Evolutionary conservation across 805 yeast genomes (phyloP).

Genomic region (Dipodascus albidus): DNA sequence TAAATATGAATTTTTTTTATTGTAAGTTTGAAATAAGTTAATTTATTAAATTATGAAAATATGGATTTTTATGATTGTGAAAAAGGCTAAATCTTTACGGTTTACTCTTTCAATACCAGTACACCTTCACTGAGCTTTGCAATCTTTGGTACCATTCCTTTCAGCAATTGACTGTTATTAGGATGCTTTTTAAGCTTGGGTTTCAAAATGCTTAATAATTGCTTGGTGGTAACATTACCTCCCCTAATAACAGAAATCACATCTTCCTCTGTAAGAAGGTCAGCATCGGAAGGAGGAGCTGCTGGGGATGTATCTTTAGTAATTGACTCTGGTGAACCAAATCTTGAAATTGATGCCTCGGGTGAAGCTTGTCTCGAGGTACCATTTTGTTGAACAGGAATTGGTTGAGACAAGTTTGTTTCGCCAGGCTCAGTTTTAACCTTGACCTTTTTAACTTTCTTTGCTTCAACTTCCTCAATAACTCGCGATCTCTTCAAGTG

Average conservation of each 20-base stretch:
- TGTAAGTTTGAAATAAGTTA: background rate
- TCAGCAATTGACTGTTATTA: constrained; percentile 51
- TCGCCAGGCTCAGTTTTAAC: constrained; percentile 4
- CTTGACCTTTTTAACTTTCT: constrained; percentile 23
- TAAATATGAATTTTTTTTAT: no score
- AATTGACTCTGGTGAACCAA: constrained; percentile 5
- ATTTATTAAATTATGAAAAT: background rate
- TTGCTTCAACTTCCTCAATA: constrained; percentile 26
- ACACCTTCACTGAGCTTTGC: constrained; percentile 42
- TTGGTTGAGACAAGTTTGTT: constrained; percentile 5
- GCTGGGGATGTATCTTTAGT: constrained; percentile 19
- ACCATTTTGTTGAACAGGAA: constrained; percentile 7
- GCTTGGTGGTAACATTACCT: constrained; percentile 41
- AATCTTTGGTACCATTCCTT: constrained; percentile 43
- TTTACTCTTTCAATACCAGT: constrained; percentile 13
- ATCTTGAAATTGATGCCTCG: constrained; percentile 6
- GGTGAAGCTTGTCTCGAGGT: constrained; percentile 29
- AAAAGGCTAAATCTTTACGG: no score
- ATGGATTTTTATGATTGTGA: background rate
- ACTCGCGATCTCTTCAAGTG: constrained; percentile 30
- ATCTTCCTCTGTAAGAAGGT: constrained; percentile 57
- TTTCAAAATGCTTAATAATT: constrained; percentile 48
- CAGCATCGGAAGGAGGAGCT: constrained; percentile 26
- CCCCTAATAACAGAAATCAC: constrained; percentile 49
- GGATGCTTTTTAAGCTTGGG: constrained; percentile 52